Evolutionary conservation across 2,329 filamentous ascomycete species (phyloP), one percentile per base, ranked within the genome.

Genomic region (Tolypocladium nubicola): DNA sequence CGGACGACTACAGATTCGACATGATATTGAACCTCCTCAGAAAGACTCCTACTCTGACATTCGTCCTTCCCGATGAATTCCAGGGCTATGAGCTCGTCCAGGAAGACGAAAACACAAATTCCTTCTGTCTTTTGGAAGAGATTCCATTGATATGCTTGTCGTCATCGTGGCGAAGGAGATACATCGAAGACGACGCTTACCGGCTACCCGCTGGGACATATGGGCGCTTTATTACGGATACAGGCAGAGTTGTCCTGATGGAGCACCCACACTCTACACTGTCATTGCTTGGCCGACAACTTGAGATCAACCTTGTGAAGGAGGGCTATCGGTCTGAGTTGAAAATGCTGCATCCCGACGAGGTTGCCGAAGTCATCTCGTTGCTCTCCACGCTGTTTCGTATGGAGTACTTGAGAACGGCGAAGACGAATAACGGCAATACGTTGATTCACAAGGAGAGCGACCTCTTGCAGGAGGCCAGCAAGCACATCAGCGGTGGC

Each of bases 21-120:
- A 65, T 78, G 47, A 78, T 91, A 11, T 71, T 87, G 41, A 75
- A 79, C n/a, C 76, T 87, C 57, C 76, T 97, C 14, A 82, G 86
- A 58, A 80, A 78, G 58, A 87, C 91, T 56, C 81, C 84, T 1
- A 87, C 83, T 8, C 83, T 97, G 56, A 96, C 93, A 35, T 86
- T 95, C 62, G 77, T 81, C 14, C 79, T 96, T n/a, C 86, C 89
- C 0, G 73, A 79, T 0, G 73, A 81, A 38, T 96, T 96, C 68
- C 79, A 81, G 47, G 83, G 82, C 40, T 97, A 95, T 64, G 82
- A 86, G 60, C 83, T 92, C 14, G 85, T 88, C 43, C 85, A 88
- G 56, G 92, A 97, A 71, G 90, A 96, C 61, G 89, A 94, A 59
- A 92, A 94, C 62, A 84, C 83, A 33, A 94, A 95, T 64, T 84